phyloP scores from a whole-genome alignment of 352 stramenopile species.

The Labyrinthula sp. region DNA sequence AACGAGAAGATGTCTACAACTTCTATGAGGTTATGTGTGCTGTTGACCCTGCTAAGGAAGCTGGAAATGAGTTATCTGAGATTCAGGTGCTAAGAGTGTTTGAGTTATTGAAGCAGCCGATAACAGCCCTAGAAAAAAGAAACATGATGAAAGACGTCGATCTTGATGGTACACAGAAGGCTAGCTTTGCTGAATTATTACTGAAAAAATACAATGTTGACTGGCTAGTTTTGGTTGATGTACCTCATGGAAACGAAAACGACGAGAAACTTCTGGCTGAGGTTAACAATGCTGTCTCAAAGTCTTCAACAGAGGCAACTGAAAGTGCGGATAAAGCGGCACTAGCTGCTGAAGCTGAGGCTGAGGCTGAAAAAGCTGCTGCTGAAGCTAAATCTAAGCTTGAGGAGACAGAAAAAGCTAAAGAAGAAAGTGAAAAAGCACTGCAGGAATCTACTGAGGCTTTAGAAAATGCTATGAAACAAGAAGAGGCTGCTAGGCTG shows the following conservation, averaged over 20 bases:
- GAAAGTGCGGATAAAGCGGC: constrained; percentile 12
- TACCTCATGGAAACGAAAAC: no score
- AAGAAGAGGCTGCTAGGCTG: no score
- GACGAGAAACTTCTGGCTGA: no score
- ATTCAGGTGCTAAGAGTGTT: constrained; percentile 22
- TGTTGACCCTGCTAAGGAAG: constrained; percentile 16
- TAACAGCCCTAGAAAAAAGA: constrained; percentile 8
- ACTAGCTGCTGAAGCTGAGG: constrained; percentile 19
- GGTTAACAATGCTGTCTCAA: constrained; percentile 15
- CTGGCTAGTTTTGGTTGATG: constrained; percentile 32
- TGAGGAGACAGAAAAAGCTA: no score
- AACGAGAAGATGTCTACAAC: constrained; percentile 27
- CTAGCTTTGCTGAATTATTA: constrained; percentile 33
- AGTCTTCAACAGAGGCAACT: constrained; percentile 10
- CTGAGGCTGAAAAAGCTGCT: constrained; percentile 16
- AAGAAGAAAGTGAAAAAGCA: no score
- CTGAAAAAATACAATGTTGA: constrained; percentile 33
- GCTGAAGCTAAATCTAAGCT: constrained; percentile 9
- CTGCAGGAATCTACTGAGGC: no score
- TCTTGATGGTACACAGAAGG: constrained; percentile 24
- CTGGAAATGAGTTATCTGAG: constrained; percentile 28
- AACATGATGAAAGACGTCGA: constrained; percentile 3
- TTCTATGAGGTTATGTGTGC: constrained; percentile 24
- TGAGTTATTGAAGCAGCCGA: constrained; percentile 1
- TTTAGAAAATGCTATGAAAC: no score